Evolutionary conservation across 805 yeast species (phyloP), one percentile per base, ranked within the genome.

Genomic region (Candida hungchunana): DNA sequence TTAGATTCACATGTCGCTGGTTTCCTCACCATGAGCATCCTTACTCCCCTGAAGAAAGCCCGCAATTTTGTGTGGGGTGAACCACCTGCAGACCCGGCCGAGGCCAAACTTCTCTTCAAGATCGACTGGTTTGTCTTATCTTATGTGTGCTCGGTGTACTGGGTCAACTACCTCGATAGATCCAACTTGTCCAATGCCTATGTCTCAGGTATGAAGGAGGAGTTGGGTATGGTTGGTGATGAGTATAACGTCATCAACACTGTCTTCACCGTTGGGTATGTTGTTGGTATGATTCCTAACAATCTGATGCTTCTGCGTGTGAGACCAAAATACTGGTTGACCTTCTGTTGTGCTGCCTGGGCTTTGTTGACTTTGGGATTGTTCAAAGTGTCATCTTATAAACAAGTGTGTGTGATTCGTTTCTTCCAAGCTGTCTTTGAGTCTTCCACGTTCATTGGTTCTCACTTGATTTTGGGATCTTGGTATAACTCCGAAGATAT

Each of bases 151-250:
- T 44, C 48, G 16, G 36, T 48, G 12, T 51, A 48, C 32, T 51
- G 56, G 57, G 62, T 66, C 37, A 78, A 77, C 43, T 78, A 76
- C 51, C 63, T 79, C 19, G 84, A 78, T 53, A 64, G 79, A 46
- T 63, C 73, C n/a, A 77, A 76, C 35, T 55, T 75, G 26, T 58
- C 70, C 19, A 70, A 73, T 47, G 83, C 85, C 3, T 79, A 78
- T 50, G 80, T 77, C 15, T 66, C 77, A 11, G 85, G 85, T 13
- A 73, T 79, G 82, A 67, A 73, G 45, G 76, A 75, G 37, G 82
- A 71, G 32, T 45, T 75, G 36, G 43, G 56, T 5, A 60, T 75
- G 64, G 42, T 49, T 26, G 77, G 78, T n/a, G 56, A 71, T 39
- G 68, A 76, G 37, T 67, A 64, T 40, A 75, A 76, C 48, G 44